Evolutionary conservation across 371 early-diverging fungal genomes (phyloP).

Genomic region (Paraphysoderma sedebokerense): DNA sequence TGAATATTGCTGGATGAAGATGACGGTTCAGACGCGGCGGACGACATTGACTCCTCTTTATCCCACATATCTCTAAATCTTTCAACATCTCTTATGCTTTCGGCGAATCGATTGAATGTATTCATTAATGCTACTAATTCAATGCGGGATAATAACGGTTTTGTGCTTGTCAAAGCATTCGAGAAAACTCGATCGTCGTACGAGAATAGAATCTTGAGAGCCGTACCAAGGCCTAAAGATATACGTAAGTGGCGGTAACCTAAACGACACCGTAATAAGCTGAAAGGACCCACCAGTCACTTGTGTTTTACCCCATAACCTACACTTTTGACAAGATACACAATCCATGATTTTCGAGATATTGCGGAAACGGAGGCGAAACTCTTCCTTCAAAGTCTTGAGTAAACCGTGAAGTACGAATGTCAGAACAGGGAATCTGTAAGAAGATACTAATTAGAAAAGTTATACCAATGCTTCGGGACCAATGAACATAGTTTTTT

Average conservation of each 20-base stretch:
- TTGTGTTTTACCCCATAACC: conserved; percentile 90
- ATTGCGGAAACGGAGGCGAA: conserved; percentile 83
- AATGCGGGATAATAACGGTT: conserved; percentile 28
- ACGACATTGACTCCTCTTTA: background rate
- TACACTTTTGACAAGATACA: conserved; percentile 94
- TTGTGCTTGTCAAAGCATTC: conserved; percentile 10
- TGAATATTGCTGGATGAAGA: too few relatives aligned
- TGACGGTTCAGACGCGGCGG: too few relatives aligned
- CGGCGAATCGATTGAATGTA: conserved; percentile 69
- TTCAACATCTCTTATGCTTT: conserved; percentile 49
- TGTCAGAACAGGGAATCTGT: too few relatives aligned
- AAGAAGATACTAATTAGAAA: too few relatives aligned
- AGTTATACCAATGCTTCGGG: conserved; percentile 20
- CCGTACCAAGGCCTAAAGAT: conserved; percentile 76
- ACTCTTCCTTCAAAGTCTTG: conserved; percentile 50
- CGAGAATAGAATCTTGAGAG: conserved; percentile 84
- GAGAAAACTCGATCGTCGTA: conserved; percentile 48
- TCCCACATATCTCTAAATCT: conserved; percentile 16
- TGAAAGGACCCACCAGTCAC: too few relatives aligned
- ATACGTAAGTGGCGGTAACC: conserved; percentile 27
- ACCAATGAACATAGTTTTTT: conserved; percentile 50
- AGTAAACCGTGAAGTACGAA: background rate
- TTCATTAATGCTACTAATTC: conserved; percentile 91
- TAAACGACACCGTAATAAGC: conserved; percentile 29
- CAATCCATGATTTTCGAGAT: conserved; percentile 95